Base-by-base conservation (phyloP, 345 rosid species). In the Kandelia obovata region DNA sequence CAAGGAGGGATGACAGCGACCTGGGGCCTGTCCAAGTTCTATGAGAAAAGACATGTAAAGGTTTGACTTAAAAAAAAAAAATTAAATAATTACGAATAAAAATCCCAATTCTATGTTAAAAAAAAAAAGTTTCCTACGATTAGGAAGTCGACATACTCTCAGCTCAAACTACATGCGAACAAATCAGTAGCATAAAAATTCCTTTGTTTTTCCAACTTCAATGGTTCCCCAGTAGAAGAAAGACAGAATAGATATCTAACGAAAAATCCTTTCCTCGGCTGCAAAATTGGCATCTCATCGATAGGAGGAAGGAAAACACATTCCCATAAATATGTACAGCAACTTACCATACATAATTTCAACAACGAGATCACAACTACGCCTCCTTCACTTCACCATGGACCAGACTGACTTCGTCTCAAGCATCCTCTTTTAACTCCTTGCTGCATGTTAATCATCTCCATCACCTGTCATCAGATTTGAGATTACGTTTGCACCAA, bases 401-500 rank as follows among this genome's bases (percentile, higher is more conserved):
- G 98, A 75, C 96, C 90, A 1, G 99, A 87, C 77, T 87, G 88
- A 21, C 97, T 90, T 80, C 97, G 81, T 79, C 94, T 83, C 81
- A 92, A 76, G 85, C 97, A 83, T 67, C 61, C 83, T 77, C 75
- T 86, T 87, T 89, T 87, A 5, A 57, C 65, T 62, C 83, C 88
- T 74, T 74, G 78, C 80, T 87, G 80, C 70, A 58, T 66, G 46
- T 83, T 81, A 82, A 78, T 84, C 89, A 80, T 79, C 84, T 95
- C 99, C 75, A 66, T 30, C 34, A 58, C 93, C 99, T 95, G 84
- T 8, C 10, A 63, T 39, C 57, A 28, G 43, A 69, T 49, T 56
- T 58, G 13, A 23, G 16, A 56, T 3, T 21, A 21, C 2, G 2
- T 20, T 21, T 62, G 31, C 34, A 49, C 21, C 30, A 21, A 69